A percentile compares a stretch with the other conserved stretches of the same genome.
Conservation (phyloP, 768 basidiomycete genomes). For the Rhizopogon rudus region DNA sequence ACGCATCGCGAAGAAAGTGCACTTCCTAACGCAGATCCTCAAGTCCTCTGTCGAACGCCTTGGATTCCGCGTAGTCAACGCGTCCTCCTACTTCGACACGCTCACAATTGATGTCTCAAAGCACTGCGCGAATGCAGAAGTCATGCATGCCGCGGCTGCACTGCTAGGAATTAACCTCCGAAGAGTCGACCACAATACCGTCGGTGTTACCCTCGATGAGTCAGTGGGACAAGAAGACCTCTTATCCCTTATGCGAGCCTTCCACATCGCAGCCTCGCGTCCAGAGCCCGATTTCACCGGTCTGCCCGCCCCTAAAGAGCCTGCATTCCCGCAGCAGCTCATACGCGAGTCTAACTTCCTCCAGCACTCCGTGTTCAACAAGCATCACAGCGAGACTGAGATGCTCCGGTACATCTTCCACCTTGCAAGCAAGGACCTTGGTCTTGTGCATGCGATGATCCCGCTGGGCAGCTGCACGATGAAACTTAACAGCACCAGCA, state of each 20-base stretch:
- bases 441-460: conserved; percentile 95
- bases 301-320: conserved; percentile 36
- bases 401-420: conserved; percentile 97
- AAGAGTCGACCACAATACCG: conserved; percentile 60
- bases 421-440: conserved; percentile 90
- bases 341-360: conserved; percentile 68
- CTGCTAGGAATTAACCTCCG: conserved; percentile 81
- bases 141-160: conserved; percentile 65
- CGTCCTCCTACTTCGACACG: conserved; percentile 83
- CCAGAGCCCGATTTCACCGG: conserved; percentile 41
- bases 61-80: conserved; percentile 71
- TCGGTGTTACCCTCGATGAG: conserved; percentile 93
- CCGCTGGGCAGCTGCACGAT: conserved; percentile 94
- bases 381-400: conserved; percentile 97
- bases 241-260: conserved; percentile 73
- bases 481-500: conserved; percentile 98
- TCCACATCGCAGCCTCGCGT: conserved; percentile 59
- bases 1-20: conserved; percentile 87
- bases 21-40: conserved; percentile 78
- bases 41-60: conserved; percentile 58
- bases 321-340: conserved; percentile 49
- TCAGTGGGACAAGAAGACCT: conserved; percentile 76
- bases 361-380: conserved; percentile 89
- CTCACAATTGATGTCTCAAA: conserved; percentile 71
- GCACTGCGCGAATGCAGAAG: conserved; percentile 47